Evolutionary conservation across 345 rosid genomes (phyloP).

Genomic region (Microcos paniculata): DNA sequence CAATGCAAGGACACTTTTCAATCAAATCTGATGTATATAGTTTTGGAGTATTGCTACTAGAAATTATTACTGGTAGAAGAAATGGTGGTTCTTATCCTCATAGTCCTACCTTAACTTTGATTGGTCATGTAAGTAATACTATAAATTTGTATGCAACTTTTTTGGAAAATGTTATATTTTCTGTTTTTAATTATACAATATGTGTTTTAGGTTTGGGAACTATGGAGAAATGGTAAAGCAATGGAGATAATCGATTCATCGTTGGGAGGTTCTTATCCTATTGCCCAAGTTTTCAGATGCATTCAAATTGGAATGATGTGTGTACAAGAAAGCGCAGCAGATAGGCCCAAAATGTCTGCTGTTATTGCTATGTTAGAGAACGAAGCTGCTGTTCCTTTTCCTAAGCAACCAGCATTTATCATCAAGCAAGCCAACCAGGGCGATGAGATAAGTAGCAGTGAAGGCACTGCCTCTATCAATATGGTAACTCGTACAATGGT

Average conservation of each 20-base stretch:
- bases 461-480: not conserved
- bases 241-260: constrained; percentile 33
- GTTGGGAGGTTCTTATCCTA: constrained; percentile 20
- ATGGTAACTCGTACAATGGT: not conserved
- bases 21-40: constrained; percentile 66
- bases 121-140: constrained; percentile 49
- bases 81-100: constrained; percentile 29
- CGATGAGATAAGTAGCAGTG: constrained; percentile 15
- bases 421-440: not conserved
- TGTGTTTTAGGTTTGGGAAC: constrained; percentile 45
- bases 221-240: constrained; percentile 38
- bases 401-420: constrained; percentile 3
- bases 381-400: constrained; percentile 16
- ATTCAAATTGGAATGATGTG: constrained; percentile 59
- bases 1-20: constrained; percentile 57
- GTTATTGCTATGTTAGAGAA: constrained; percentile 44
- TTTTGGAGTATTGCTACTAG: constrained; percentile 58
- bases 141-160: no score
- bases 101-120: constrained; percentile 25
- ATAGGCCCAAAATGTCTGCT: constrained; percentile 48
- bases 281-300: constrained; percentile 38
- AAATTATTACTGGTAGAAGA: constrained; percentile 51
- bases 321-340: constrained; percentile 48
- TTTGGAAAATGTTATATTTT: not conserved
- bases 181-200: not conserved